Evolutionary conservation across 2,329 filamentous ascomycete genomes (phyloP), one percentile per base, ranked within the genome.

Genomic region (Exophiala sp.): DNA sequence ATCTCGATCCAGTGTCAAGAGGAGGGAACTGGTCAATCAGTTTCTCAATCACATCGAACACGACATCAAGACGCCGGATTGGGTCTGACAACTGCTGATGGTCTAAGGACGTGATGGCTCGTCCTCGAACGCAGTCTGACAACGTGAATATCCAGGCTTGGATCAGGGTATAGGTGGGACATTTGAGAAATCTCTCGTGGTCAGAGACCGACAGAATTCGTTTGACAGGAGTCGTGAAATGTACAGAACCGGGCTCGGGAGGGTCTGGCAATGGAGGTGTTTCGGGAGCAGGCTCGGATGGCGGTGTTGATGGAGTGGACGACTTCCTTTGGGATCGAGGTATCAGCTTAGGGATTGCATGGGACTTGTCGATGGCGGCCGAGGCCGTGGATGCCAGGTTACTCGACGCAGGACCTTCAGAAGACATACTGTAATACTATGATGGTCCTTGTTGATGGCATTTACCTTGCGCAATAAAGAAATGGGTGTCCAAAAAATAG

Each of bases 1-100:
- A 98, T 21, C 93, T 80, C 7, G 89, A 95, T 39, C 89, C 89
- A 40, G 90, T 86, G 57, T 97, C 89, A 59, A 91, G 78, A 0
- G 93, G 84, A 1, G 93, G 93, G 45, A 85, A 83, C 44, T 77
- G 71, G 11, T 75, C 70, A 3, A 95, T 76, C 1, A 91, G 73
- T 3, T 72, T 67, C 46, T 88, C 82, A 7, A 86, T 80, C 46
- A 83, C 77, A 27, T 84, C 77, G 9, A 98, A 75, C 16, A 96
- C 80, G 13, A 68, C 64, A 32, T 94, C 67, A 24, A 97, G 79
- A 11, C 78, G 75, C 51, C 73, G 72, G 46, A 94, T 72, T 2
- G 76, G 68, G 13, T 75, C 70, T 57, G 83, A 81, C n/a, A 82
- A 68, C 37, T 79, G 73, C n/a, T 77, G 71, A 21, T 75, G 73